Evolutionary conservation across 73 alveolate genomes (phyloP).

Genomic region (Paramecium octaurelia): DNA sequence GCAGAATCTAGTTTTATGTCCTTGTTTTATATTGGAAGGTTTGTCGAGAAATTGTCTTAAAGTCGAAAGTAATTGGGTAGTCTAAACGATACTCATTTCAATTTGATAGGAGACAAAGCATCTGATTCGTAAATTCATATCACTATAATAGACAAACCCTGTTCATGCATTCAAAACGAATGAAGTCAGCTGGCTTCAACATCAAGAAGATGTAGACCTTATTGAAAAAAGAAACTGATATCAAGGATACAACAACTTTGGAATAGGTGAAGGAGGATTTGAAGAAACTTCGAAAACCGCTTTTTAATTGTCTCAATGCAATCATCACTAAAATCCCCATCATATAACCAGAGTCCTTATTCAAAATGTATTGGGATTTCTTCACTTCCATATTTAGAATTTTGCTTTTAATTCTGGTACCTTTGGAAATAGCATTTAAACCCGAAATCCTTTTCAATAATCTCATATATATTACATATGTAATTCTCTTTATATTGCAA

Average conservation of each 20-base stretch:
- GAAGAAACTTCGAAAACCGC: background rate
- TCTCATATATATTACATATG: background rate
- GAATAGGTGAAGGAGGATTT: background rate
- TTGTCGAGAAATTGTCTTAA: background rate
- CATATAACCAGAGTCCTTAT: background rate
- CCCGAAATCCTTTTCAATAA: background rate
- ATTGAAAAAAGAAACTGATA: background rate
- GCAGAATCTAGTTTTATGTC: background rate
- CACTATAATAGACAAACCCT: background rate
- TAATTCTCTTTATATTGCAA: background rate
- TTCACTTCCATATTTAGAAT: background rate
- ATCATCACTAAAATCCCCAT: background rate
- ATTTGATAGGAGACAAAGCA: slow-evolving; percentile 13
- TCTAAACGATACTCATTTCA: background rate
- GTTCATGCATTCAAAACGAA: background rate
- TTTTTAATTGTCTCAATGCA: background rate
- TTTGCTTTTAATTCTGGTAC: background rate
- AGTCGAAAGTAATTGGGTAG: background rate
- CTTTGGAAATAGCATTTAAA: background rate
- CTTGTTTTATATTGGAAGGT: background rate
- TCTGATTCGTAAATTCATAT: background rate
- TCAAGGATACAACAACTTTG: background rate
- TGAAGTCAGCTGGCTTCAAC: background rate
- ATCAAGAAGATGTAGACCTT: background rate
- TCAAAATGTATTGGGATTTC: slow-evolving; percentile 26